Base-by-base conservation (phyloP, 345 rosid species). In the Gossypium mustelinum region DNA sequence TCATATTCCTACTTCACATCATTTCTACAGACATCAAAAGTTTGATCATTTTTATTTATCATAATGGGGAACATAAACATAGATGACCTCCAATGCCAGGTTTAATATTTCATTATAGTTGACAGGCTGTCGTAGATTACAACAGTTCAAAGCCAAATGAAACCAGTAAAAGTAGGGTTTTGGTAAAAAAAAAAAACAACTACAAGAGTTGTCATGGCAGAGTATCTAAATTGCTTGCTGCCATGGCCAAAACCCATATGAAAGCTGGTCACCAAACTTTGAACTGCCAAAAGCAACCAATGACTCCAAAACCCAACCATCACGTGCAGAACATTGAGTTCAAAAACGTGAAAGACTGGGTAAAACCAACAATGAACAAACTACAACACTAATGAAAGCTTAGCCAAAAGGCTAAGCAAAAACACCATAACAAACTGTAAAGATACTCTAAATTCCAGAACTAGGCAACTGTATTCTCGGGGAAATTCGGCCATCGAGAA, bases 401-500 rank as follows among this genome's bases (percentile, higher is more conserved):
- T 34, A 34, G 41, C 7, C 41, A 34, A 47, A 55, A 47, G 73
- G 80, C 76, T 59, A 73, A 74, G 87, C 84, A 83, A 79, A 82
- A 85, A 82, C 87, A 78, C 77, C 77, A 68, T 73, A 55, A 52
- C 61, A 62, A 77, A 9, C 11, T 4, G 45, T 68, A 29, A 7
- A 50, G 67, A 66, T 39, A 75, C 61, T 59, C 81, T 68, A 75
- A 56, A 77, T 75, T 41, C 73, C 83, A 71, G 80, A 78, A 85
- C 85, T 86, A 78, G 68, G 84, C 52, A 50, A 77, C 82, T 82
- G 82, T 79, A 73, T 77, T 86, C 88, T 77, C 92, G 77, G 84
- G 90, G 75, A 81, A 51, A 68, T 29, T 22, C 61, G 75, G 81
- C 89, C 82, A 79, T 54, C 76, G 72, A 74, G 77, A 79, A 79